Evolutionary conservation across 148 eudicot species (phyloP), one percentile per base, ranked within the genome.

Genomic region (Spergularia marina): DNA sequence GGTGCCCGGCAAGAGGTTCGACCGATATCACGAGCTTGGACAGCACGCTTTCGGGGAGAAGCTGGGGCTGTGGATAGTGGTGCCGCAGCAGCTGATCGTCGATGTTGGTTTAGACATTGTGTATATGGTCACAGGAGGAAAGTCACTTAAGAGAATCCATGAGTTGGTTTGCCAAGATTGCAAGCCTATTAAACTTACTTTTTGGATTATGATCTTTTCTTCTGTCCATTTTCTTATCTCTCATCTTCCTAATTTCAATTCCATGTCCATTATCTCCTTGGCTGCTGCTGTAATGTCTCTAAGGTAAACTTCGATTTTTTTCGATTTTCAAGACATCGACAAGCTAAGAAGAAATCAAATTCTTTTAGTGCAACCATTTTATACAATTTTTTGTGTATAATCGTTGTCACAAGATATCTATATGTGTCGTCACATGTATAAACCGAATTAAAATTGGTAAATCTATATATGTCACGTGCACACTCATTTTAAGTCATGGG

Each of bases 1-100:
- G 71, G 81, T 84, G 0, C 85, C 87, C 2, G 84, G 84, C 13
- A 84, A 70, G 73, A 64, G 87, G 21, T 84, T 84, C 10, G 87
- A 82, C 25, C 70, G 84, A 41, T 84, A 82, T 53, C 87, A 84
- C 3, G 85, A 84, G 79, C 70, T 84, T 0, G 84, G 83, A 0
- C 87, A 82, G 7, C 53, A 84, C 10, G 84, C 83, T 1, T 84
- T 84, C 12, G 87, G 87, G 1, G 74, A 79, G 62, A 78, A 78
- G 76, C 51, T 78, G 3, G 81, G 81, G 15, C 8, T 78, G 18
- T 78, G 76, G 77, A 12, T 78, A 7, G 73, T 78, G 12, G 77
- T 78, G 2, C 81, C 77, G 1, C 81, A 78, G 25, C 81, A 73
- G 16, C 15, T 78, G 12, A 23, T 73, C 4, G 81, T 78, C 30